A percentile compares a stretch with the other conserved stretches of the same genome.
These are phyloP conservation scores for Albizia julibrissin DNA, from an alignment of 306 rosid genomes.

Conservation along the genomic window DNA sequence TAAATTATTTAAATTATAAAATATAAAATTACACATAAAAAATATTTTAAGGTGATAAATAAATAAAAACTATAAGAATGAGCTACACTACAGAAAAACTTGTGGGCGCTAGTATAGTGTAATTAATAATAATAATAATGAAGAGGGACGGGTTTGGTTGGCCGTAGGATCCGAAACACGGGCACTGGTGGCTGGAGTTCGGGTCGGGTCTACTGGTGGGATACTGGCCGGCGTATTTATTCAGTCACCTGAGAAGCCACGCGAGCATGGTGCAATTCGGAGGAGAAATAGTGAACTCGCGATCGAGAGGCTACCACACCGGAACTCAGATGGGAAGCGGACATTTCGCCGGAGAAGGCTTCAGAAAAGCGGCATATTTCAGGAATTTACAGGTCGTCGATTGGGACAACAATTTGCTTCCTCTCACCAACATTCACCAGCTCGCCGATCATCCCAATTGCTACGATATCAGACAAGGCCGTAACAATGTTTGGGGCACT, in stretches of 20 bases:
- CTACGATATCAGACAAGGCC: conserved; percentile 83
- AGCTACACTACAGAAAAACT: too few species aligned
- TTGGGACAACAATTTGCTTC: conserved; percentile 96
- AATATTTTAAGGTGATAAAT: too few species aligned
- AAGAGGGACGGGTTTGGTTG: background rate
- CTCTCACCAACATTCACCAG: conserved; percentile 71
- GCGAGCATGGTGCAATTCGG: conserved; percentile 98
- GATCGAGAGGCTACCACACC: conserved; percentile 86
- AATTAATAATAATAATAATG: too few species aligned
- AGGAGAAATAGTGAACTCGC: conserved; percentile 89
- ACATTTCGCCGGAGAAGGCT: conserved; percentile 93
- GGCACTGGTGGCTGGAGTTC: conserved; percentile 96
- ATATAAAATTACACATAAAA: too few species aligned
- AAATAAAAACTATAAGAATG: too few species aligned
- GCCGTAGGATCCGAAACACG: conserved; percentile 88
- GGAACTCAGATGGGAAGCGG: conserved; percentile 99
- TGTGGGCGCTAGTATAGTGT: background rate
- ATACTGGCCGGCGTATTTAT: conserved; percentile 91
- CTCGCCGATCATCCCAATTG: conserved; percentile 86
- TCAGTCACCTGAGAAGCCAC: conserved; percentile 86
- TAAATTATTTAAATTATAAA: too few species aligned
- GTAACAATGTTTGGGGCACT: conserved; percentile 87
- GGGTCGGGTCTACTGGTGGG: conserved; percentile 89
- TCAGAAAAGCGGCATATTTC: conserved; percentile 91
- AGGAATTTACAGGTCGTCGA: conserved; percentile 89